phyloP scores from a whole-genome alignment of 108 stramenopile genomes.

The Halocafeteria seosinensis region DNA sequence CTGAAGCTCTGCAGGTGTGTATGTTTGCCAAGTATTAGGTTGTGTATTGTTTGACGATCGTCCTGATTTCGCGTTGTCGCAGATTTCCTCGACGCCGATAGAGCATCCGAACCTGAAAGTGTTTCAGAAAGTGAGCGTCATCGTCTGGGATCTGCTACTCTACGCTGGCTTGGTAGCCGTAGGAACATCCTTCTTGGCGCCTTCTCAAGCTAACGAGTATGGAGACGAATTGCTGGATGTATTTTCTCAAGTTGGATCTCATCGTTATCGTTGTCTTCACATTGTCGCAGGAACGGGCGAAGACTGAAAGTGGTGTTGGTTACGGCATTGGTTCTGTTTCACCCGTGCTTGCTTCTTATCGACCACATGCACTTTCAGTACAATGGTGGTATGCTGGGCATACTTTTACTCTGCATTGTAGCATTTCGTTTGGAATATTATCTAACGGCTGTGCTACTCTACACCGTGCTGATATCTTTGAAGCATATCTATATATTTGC shows the following conservation, averaged over 20 bases:
- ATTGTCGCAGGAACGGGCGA: too few relatives aligned
- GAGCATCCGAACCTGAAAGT: background rate
- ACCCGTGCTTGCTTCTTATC: conserved; percentile 51
- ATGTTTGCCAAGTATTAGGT: too few relatives aligned
- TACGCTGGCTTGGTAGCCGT: background rate
- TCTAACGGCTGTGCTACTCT: conserved; percentile 39
- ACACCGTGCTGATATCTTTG: conserved; percentile 52
- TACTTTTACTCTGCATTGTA: conserved; percentile 54
- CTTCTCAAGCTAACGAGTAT: too few relatives aligned
- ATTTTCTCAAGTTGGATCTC: too few relatives aligned
- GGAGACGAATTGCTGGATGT: too few relatives aligned
- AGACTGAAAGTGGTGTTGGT: conserved; percentile 28
- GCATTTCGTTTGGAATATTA: conserved; percentile 13
- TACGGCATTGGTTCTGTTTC: conserved; percentile 39
- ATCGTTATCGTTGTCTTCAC: too few relatives aligned
- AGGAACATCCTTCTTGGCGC: background rate
- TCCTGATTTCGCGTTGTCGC: background rate
- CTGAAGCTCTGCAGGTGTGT: too few relatives aligned
- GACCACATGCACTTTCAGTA: conserved; percentile 90
- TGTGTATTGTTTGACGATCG: too few relatives aligned
- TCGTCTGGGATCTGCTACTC: background rate
- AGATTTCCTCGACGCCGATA: background rate
- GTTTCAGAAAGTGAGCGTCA: background rate
- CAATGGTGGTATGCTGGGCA: conserved; percentile 72
- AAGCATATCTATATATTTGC: conserved; percentile 78